phyloP scores from a whole-genome alignment of 176 grass and related monocot species.

The Tuctoria greenei region DNA sequence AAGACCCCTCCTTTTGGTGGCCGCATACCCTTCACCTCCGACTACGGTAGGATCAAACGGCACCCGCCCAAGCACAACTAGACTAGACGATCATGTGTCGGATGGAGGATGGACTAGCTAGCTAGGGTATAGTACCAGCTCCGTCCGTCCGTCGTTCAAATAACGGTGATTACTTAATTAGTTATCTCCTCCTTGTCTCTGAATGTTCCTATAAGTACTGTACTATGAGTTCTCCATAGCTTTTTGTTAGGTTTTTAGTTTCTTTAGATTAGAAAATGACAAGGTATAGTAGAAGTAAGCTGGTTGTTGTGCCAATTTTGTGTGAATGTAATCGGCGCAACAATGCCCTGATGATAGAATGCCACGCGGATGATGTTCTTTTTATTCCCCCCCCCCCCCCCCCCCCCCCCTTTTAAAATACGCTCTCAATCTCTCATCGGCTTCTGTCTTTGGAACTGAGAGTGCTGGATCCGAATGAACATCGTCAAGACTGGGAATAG shows the following conservation, averaged over 20 bases:
- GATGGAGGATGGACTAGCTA: no score
- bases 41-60: slow-evolving; percentile 44
- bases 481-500: no score
- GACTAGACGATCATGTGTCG: no score
- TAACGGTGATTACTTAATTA: no score
- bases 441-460: neutral
- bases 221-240: neutral
- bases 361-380: neutral
- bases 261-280: neutral
- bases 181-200: neutral
- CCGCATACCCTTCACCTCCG: slow-evolving; percentile 58
- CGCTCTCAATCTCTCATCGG: neutral
- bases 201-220: neutral
- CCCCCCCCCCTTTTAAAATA: neutral
- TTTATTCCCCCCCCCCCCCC: no score
- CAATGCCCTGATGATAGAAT: neutral
- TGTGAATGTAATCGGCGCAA: neutral
- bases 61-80: slow-evolving; percentile 79
- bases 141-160: neutral
- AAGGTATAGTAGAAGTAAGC: neutral
- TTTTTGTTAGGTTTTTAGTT: neutral
- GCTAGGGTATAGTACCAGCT: neutral
- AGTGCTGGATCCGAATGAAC: neutral
- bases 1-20: slow-evolving; percentile 34
- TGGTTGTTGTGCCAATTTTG: slow-evolving; percentile 23